A percentile compares a stretch with the other conserved stretches of the same genome.
These are phyloP conservation scores for Neonectria ditissima DNA, from an alignment of 2,329 filamentous ascomycete species.

Conservation along the genomic window DNA sequence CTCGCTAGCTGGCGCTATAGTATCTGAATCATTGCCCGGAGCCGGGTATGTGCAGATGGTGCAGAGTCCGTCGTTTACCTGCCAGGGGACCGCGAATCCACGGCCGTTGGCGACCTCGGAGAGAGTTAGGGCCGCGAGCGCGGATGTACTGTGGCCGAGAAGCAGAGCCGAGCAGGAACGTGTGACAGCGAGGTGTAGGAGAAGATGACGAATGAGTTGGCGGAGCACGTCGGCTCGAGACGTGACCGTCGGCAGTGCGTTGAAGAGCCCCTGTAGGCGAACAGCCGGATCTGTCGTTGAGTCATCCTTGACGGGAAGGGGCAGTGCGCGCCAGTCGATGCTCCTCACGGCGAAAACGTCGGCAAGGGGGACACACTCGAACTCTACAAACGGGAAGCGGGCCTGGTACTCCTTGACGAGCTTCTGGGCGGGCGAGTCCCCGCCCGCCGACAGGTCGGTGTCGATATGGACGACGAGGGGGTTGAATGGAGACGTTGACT, in stretches of 20 bases:
- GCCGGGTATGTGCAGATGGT: constrained; percentile 49
- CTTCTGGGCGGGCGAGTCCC: constrained; percentile 51
- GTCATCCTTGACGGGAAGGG: constrained; percentile 31
- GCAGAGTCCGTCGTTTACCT: constrained; percentile 78
- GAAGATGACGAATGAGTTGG: constrained; percentile 77
- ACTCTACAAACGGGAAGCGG: constrained; percentile 74
- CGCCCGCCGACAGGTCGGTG: constrained; percentile 50
- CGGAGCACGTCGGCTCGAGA: constrained; percentile 79
- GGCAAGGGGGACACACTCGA: constrained; percentile 73
- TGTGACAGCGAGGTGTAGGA: constrained; percentile 73
- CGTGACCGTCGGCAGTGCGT: constrained; percentile 76
- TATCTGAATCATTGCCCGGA: constrained; percentile 12
- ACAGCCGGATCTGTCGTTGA: constrained; percentile 46
- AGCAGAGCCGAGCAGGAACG: constrained; percentile 76
- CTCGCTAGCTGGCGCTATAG: constrained; percentile 18
- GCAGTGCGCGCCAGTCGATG: constrained; percentile 66
- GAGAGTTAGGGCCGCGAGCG: constrained; percentile 86
- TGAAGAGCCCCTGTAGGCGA: constrained; percentile 67
- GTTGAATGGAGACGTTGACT: constrained; percentile 74
- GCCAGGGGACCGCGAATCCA: constrained; percentile 85
- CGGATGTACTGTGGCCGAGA: constrained; percentile 88
- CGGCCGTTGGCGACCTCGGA: constrained; percentile 91
- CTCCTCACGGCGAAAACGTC: constrained; percentile 65
- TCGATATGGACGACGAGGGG: constrained; percentile 71
- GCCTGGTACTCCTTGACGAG: constrained; percentile 66